These are phyloP conservation scores for Parathielavia appendiculata DNA, from an alignment of 495 filamentous ascomycete genomes.

Conservation along the genomic window DNA sequence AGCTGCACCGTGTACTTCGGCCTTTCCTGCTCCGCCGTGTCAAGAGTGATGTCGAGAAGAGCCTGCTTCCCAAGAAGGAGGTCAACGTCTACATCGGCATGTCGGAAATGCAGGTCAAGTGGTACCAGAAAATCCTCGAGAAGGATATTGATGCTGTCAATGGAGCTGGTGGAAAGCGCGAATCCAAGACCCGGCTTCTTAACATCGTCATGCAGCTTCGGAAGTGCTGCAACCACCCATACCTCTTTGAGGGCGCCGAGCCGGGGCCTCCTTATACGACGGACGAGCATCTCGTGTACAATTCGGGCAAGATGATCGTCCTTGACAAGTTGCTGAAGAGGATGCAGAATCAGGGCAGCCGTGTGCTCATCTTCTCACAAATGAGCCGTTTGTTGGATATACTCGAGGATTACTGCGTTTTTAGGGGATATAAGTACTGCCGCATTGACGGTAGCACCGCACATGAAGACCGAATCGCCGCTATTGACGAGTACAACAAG, in stretches of 20 bases:
- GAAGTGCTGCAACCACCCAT: conserved; percentile 99
- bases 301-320: conserved; percentile 96
- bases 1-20: conserved; percentile 86
- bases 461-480: conserved; percentile 94
- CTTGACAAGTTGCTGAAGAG: conserved; percentile 86
- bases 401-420: conserved; percentile 96
- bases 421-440: conserved; percentile 91
- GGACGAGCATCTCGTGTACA: conserved; percentile 90
- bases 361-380: conserved; percentile 97
- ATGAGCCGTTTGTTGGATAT: conserved; percentile 98
- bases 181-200: conserved; percentile 97
- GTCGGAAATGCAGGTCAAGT: conserved; percentile 98
- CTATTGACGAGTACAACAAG: conserved; percentile 98
- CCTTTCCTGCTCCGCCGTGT: conserved; percentile 95
- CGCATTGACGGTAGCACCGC: conserved; percentile 97
- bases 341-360: conserved; percentile 77
- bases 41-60: conserved; percentile 99
- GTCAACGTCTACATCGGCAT: conserved; percentile 96
- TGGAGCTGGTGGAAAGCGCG: conserved; percentile 88
- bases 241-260: conserved; percentile 96
- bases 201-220: conserved; percentile 99
- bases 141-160: conserved; percentile 99
- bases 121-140: conserved; percentile 98
- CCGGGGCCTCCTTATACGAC: conserved; percentile 97
- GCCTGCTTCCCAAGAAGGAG: conserved; percentile 94